Conservation (phyloP, 208 protist genomes). For the Crithidia expoeki region DNA sequence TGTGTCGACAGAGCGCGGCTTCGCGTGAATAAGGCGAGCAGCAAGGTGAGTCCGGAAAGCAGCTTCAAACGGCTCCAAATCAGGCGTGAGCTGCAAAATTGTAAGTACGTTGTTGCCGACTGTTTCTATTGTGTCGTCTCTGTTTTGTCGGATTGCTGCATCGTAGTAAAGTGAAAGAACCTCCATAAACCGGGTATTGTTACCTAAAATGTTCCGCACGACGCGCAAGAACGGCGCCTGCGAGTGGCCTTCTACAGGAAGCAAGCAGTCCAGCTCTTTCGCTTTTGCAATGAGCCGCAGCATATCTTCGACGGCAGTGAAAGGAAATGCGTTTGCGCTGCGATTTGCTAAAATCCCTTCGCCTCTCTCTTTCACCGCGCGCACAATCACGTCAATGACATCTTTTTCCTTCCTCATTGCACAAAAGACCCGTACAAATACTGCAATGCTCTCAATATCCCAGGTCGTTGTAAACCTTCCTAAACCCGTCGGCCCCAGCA, state of each 20-base stretch:
- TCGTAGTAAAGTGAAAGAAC: constrained; percentile 70
- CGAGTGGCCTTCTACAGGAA: constrained; percentile 17
- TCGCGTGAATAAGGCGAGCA: constrained; percentile 58
- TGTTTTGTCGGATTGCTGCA: constrained; percentile 35
- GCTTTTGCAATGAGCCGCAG: constrained; percentile 27
- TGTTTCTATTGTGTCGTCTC: constrained; percentile 18
- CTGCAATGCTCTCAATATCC: constrained; percentile 29
- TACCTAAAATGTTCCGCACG: constrained; percentile 42
- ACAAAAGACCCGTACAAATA: constrained; percentile 27
- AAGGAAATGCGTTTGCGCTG: constrained; percentile 15
- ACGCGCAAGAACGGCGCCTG: constrained; percentile 34
- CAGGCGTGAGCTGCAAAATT: constrained; percentile 58
- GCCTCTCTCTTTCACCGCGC: constrained; percentile 21
- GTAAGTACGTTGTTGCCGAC: constrained; percentile 42
- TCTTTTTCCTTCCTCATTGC: constrained; percentile 32
- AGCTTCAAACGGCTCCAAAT: constrained; percentile 74
- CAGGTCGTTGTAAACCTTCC: constrained; percentile 18
- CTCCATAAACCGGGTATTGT: constrained; percentile 48
- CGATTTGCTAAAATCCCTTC: constrained; percentile 17
- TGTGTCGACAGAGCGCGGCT: constrained; percentile 40
- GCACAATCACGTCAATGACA: constrained; percentile 27
- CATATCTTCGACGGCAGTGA: constrained; percentile 26
- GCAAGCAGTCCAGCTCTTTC: constrained; percentile 26
- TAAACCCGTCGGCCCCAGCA: constrained; percentile 26
- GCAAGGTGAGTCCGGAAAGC: constrained; percentile 60